Evolutionary conservation across 345 rosid species (phyloP).

Genomic region (Bruguiera parviflora): DNA sequence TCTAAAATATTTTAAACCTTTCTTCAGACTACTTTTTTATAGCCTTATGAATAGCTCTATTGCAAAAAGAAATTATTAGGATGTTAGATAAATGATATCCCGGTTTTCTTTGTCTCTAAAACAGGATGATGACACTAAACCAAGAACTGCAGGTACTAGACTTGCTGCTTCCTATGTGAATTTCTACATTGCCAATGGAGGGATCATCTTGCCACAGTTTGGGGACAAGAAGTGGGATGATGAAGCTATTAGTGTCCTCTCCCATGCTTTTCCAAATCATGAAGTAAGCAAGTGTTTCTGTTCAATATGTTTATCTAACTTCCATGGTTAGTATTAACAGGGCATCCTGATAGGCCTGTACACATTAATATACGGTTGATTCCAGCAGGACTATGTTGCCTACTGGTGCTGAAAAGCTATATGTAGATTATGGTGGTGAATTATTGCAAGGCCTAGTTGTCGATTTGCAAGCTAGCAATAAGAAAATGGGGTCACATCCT

Average conservation of each 20-base stretch:
- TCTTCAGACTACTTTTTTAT: too few species aligned
- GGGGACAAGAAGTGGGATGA: constrained; percentile 77
- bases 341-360: neutral
- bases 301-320: constrained; percentile 5
- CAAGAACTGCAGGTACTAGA: constrained; percentile 66
- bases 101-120: constrained; percentile 1
- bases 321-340: neutral
- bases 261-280: constrained; percentile 59
- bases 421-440: too few species aligned
- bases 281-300: constrained; percentile 37
- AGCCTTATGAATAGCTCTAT: neutral
- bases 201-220: constrained; percentile 65
- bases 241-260: constrained; percentile 74
- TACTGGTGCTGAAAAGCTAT: too few species aligned
- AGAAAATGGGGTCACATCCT: too few species aligned
- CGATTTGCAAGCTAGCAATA: too few species aligned
- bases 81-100: neutral
- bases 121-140: constrained; percentile 61
- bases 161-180: constrained; percentile 84
- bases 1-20: neutral
- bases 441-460: too few species aligned
- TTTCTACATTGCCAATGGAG: constrained; percentile 78
- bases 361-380: too few species aligned
- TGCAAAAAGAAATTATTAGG: neutral
- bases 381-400: too few species aligned